These are phyloP conservation scores for Ascocoryne sarcoides DNA, from an alignment of 2,329 filamentous ascomycete genomes.

Conservation along the genomic window DNA sequence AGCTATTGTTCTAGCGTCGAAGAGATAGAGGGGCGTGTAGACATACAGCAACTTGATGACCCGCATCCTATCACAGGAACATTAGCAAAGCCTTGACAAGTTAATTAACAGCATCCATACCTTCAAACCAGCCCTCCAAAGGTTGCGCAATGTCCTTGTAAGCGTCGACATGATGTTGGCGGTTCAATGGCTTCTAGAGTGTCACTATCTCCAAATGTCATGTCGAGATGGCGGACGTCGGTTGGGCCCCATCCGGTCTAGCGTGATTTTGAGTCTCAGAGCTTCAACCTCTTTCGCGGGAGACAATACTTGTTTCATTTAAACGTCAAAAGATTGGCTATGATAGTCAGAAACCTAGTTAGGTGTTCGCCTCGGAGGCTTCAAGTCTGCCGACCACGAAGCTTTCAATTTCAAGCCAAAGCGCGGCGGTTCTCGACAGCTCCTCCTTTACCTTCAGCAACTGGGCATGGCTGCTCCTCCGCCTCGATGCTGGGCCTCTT, in stretches of 20 bases:
- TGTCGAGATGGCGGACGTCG: background rate
- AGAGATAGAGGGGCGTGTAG: slow-evolving; percentile 19
- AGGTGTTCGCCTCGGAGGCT: slow-evolving; percentile 27
- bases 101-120: slow-evolving; percentile 36
- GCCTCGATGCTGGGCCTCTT: slow-evolving; percentile 47
- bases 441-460: slow-evolving; percentile 9
- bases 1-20: slow-evolving; percentile 14
- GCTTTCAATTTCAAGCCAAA: slow-evolving; percentile 18
- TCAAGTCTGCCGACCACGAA: slow-evolving; percentile 16
- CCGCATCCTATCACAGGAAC: slow-evolving; percentile 59
- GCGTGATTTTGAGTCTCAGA: too few relatives aligned
- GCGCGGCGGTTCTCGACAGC: slow-evolving; percentile 25
- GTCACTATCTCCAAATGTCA: background rate
- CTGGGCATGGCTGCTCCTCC: slow-evolving; percentile 34
- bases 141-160: slow-evolving; percentile 73
- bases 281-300: too few relatives aligned
- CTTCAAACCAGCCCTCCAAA: slow-evolving; percentile 83
- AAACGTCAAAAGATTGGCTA: too few relatives aligned
- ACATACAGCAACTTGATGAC: slow-evolving; percentile 86
- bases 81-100: slow-evolving; percentile 29
- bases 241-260: too few relatives aligned
- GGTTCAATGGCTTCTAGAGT: slow-evolving; percentile 20
- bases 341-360: slow-evolving; percentile 30
- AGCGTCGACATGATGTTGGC: slow-evolving; percentile 76
- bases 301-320: too few relatives aligned